Evolutionary conservation across 2,329 filamentous ascomycete species (phyloP).

Genomic region (Botrytis fabae): DNA sequence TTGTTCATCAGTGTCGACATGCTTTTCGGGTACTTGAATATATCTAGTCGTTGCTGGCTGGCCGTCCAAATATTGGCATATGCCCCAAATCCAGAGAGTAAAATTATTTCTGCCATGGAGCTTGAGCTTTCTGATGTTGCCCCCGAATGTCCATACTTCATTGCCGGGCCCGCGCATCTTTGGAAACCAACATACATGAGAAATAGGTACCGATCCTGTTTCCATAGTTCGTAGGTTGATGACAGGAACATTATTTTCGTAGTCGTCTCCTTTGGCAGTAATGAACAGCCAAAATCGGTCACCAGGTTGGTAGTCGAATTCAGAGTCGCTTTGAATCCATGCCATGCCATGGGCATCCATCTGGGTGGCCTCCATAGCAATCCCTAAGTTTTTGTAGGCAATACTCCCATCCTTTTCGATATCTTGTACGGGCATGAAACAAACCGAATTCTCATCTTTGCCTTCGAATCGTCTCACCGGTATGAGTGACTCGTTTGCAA

Average conservation of each 20-base stretch:
- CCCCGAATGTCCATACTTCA: conserved; percentile 34
- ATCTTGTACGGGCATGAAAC: conserved; percentile 31
- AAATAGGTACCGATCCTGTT: conserved; percentile 27
- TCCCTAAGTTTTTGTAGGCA: conserved; percentile 25
- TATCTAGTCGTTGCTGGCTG: conserved; percentile 23
- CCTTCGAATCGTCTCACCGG: conserved; percentile 31
- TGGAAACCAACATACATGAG: conserved; percentile 35
- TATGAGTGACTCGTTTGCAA: conserved; percentile 25
- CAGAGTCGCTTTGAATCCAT: conserved; percentile 24
- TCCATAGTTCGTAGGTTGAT: conserved; percentile 34
- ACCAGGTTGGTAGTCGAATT: conserved; percentile 27
- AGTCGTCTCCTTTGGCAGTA: conserved; percentile 10
- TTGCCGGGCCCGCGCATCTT: conserved; percentile 26
- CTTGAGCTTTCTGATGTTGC: conserved; percentile 26
- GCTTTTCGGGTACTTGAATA: conserved; percentile 27
- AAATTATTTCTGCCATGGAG: conserved; percentile 24
- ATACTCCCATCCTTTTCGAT: conserved; percentile 32
- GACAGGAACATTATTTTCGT: conserved; percentile 27
- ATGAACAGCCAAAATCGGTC: conserved; percentile 34
- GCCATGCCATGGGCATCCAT: conserved; percentile 33
- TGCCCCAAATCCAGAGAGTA: conserved; percentile 28
- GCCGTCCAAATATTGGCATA: conserved; percentile 31
- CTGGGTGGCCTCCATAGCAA: conserved; percentile 17
- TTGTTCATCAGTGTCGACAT: background rate
- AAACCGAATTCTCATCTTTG: conserved; percentile 31